Evolutionary conservation across 768 basidiomycete species (phyloP), one percentile per base, ranked within the genome.

Genomic region (Rhodosporidiobolus odoratus): DNA sequence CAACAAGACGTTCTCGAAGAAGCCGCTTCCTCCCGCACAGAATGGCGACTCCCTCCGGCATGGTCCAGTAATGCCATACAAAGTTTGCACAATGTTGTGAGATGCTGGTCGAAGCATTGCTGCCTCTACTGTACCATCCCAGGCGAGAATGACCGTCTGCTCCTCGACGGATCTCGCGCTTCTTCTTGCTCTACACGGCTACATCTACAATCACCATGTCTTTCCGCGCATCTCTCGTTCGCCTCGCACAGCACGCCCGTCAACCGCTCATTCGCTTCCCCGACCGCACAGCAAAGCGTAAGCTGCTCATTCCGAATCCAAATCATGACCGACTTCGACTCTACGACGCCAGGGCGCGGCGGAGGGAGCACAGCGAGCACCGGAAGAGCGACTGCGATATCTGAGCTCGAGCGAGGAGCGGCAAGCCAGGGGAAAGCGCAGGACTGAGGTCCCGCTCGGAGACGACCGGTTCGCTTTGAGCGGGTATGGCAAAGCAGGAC

Each of bases 211-310:
- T 30, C 43, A 37, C 47, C n/a, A 69, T 62, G 63, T 61, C 60
- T 6, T 52, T 60, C 60, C 58, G 69, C 38, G 16, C 32, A 27
- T 45, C 56, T 12, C 23, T 54, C 37, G 37, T 54, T n/a, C 62
- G 71, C 27, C 48, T 65, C 47, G 71, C 71, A 0, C 59, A 68
- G 52, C 71, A 72, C 63, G 65, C 65, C n/a, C 63, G 72, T n/a
- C 56, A 38, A 23, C 72, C 68, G 15, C 34, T 52, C 30, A 69
- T 73, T 43, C 52, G 47, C 25, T 73, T 73, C 61, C 72, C 72
- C 16, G 68, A 73, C 57, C 72, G 72, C 43, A 52, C 60, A 19
- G 66, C 66, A 6, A 19, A 35, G 32, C 63, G 66, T 65, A 40
- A 40, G 64, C 52, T 12, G 8, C 30, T 12, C 13, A 34, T 17